A percentile compares a stretch with the other conserved stretches of the same genome.
Evolutionary conservation across 768 basidiomycete species (phyloP).

Genomic region (Kockovaella imperatae): DNA sequence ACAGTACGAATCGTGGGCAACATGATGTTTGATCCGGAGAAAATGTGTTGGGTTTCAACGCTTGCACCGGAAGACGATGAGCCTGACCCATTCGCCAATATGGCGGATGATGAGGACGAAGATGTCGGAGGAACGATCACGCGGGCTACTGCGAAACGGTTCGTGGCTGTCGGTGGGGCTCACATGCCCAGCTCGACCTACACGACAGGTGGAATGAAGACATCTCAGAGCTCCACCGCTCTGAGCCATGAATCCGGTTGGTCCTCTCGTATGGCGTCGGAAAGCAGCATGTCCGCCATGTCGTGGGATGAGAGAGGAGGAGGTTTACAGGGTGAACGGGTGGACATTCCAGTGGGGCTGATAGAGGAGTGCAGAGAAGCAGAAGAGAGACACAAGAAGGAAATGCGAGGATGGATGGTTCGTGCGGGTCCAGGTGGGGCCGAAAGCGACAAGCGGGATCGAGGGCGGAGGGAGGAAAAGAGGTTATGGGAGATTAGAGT

Average conservation of each 20-base stretch:
- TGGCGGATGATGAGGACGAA: constrained; percentile 74
- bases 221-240: neutral
- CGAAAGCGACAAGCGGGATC: constrained; percentile 17
- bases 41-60: constrained; percentile 89
- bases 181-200: constrained; percentile 1
- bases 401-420: constrained; percentile 73
- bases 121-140: constrained; percentile 69
- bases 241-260: no score
- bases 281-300: neutral
- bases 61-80: constrained; percentile 80
- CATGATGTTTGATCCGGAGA: constrained; percentile 92
- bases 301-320: neutral
- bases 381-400: constrained; percentile 70
- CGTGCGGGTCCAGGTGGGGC: neutral
- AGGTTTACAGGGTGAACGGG: neutral
- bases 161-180: constrained; percentile 3
- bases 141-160: constrained; percentile 45
- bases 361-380: constrained; percentile 63
- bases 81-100: constrained; percentile 87
- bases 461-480: constrained; percentile 36
- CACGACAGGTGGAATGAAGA: constrained; percentile 27
- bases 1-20: constrained; percentile 84
- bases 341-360: constrained; percentile 60
- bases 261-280: neutral
- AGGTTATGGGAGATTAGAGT: constrained; percentile 43